phyloP scores from a whole-genome alignment of 768 basidiomycete genomes.

The Lactarius evosmus region DNA sequence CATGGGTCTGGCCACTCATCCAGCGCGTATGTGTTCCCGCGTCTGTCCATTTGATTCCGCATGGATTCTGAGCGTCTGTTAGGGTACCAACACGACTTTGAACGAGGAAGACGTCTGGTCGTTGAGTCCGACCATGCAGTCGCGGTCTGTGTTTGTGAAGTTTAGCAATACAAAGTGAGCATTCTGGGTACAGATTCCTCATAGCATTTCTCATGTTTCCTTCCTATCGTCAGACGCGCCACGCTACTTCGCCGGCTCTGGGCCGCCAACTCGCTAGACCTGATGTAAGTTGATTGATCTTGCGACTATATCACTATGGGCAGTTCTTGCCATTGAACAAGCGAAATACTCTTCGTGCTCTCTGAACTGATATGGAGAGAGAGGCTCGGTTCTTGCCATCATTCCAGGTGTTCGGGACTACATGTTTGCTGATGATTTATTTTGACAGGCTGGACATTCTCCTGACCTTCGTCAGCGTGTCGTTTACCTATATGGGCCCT shows the following conservation, averaged over 20 bases:
- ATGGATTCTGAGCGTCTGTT: not conserved
- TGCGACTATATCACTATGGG: not conserved
- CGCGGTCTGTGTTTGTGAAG: constrained; percentile 57
- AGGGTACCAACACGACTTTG: constrained; percentile 50
- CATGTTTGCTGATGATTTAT: not conserved
- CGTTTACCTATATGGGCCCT: constrained; percentile 77
- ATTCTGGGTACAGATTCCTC: not conserved
- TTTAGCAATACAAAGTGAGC: constrained; percentile 36
- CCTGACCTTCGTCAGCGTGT: constrained; percentile 64
- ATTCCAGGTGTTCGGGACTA: not conserved
- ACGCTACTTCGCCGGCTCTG: constrained; percentile 46
- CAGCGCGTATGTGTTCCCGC: constrained; percentile 38
- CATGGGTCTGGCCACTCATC: constrained; percentile 68
- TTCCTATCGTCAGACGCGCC: constrained; percentile 23
- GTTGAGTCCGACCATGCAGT: constrained; percentile 65
- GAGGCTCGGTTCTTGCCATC: not conserved
- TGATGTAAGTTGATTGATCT: constrained; percentile 31
- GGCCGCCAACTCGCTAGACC: constrained; percentile 46
- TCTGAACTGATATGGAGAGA: not conserved
- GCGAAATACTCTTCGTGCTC: not conserved
- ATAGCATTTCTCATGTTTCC: not conserved
- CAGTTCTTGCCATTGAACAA: not conserved
- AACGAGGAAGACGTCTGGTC: constrained; percentile 71
- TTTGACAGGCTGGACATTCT: constrained; percentile 49
- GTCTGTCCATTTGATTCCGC: not conserved